Conservation (phyloP, 495 filamentous ascomycete species). For the Terfezia claveryi region DNA sequence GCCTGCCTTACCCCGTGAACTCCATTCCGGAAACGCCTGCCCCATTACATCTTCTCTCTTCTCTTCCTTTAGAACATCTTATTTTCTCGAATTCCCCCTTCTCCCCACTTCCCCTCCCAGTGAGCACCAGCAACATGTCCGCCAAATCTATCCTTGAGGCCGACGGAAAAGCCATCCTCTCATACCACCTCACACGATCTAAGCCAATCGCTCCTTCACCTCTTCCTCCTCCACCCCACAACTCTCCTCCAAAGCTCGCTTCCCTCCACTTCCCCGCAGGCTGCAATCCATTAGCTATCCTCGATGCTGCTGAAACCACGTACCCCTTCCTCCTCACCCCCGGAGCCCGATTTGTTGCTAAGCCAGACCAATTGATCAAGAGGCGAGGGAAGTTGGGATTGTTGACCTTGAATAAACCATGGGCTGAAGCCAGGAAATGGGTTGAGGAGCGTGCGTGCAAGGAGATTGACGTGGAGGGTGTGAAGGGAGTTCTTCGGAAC, state of each 20-base stretch:
- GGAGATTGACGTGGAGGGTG: slow-evolving; percentile 75
- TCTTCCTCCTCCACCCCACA: slow-evolving; percentile 76
- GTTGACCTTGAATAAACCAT: slow-evolving; percentile 89
- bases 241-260: slow-evolving; percentile 72
- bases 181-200: slow-evolving; percentile 98
- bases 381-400: slow-evolving; percentile 95
- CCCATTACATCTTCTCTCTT: no score
- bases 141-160: slow-evolving; percentile 96
- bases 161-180: slow-evolving; percentile 99
- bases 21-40: no score
- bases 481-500: slow-evolving; percentile 66
- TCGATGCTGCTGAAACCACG: slow-evolving; percentile 82
- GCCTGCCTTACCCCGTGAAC: no score
- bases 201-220: slow-evolving; percentile 94
- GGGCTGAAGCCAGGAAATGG: slow-evolving; percentile 81
- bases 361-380: slow-evolving; percentile 99
- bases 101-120: background rate
- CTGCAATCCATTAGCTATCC: slow-evolving; percentile 55
- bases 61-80: background rate
- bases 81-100: background rate
- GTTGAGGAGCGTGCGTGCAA: slow-evolving; percentile 80
- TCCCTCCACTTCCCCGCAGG: slow-evolving; percentile 86
- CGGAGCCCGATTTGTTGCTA: slow-evolving; percentile 86
- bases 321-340: slow-evolving; percentile 78
- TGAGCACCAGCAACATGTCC: slow-evolving; percentile 44